Evolutionary conservation across 2,329 filamentous ascomycete species (phyloP).

Genomic region (Fusarium marasasianum): DNA sequence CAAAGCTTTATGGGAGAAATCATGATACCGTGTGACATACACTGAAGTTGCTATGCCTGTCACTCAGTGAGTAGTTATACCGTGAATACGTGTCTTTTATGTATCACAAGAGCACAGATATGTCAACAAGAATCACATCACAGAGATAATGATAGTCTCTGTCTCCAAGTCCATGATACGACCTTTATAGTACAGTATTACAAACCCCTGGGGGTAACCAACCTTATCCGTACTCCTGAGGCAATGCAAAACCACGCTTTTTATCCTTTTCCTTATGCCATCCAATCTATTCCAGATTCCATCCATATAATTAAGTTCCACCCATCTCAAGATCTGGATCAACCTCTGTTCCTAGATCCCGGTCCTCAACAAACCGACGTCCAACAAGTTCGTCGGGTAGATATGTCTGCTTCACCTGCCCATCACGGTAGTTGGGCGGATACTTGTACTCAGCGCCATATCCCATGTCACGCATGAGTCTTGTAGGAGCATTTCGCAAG

Average conservation of each 20-base stretch:
- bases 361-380: conserved; percentile 79
- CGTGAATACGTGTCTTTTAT: neutral
- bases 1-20: conserved; percentile 14
- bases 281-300: neutral
- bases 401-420: conserved; percentile 87
- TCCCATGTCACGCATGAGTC: conserved; percentile 91
- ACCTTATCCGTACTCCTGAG: conserved; percentile 15
- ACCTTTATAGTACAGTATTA: conserved; percentile 2
- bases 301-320: conserved; percentile 16
- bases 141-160: neutral
- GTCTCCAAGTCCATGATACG: conserved; percentile 11
- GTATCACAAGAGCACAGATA: neutral
- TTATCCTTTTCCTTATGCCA: neutral
- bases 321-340: conserved; percentile 72
- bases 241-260: conserved; percentile 10
- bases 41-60: neutral
- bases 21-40: neutral
- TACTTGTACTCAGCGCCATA: conserved; percentile 96
- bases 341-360: conserved; percentile 79
- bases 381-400: conserved; percentile 80
- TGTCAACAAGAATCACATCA: neutral
- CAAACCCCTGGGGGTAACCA: conserved; percentile 7
- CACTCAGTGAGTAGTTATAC: neutral
- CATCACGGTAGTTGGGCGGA: conserved; percentile 87
- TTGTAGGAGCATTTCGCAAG: conserved; percentile 89